A percentile compares a stretch with the other conserved stretches of the same genome.
phyloP scores from a whole-genome alignment of 2,329 filamentous ascomycete species.

The Fusarium palustre region DNA sequence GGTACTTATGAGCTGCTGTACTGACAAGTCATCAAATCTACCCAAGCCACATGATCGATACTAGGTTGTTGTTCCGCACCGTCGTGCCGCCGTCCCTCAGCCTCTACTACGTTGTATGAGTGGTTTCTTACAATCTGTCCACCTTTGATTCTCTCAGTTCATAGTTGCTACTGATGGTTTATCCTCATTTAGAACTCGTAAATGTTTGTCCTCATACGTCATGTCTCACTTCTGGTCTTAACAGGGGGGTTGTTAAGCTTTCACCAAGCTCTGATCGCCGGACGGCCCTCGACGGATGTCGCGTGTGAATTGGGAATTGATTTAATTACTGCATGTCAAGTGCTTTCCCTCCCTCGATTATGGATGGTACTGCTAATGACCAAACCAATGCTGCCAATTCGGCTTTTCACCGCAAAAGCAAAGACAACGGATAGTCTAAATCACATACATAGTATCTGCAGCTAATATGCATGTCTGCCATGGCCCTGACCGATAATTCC shows the following conservation, averaged over 20 bases:
- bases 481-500: slow-evolving; percentile 23
- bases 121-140: background rate
- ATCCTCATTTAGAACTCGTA: slow-evolving; percentile 4
- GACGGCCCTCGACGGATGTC: background rate
- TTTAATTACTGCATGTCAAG: background rate
- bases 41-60: slow-evolving; percentile 17
- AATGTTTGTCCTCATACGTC: slow-evolving; percentile 24
- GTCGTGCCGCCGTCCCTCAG: slow-evolving; percentile 27
- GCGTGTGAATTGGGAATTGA: background rate
- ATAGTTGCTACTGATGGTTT: background rate
- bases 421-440: background rate
- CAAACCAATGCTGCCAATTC: background rate
- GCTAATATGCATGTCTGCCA: slow-evolving; percentile 28
- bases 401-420: slow-evolving; percentile 35
- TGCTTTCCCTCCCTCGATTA: background rate
- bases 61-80: slow-evolving; percentile 2
- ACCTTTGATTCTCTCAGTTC: background rate
- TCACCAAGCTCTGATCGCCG: slow-evolving; percentile 30
- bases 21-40: slow-evolving; percentile 1
- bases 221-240: slow-evolving; percentile 12
- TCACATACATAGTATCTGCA: slow-evolving; percentile 17
- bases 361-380: background rate
- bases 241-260: slow-evolving; percentile 32
- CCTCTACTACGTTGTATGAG: background rate
- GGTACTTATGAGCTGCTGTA: background rate